phyloP scores from a whole-genome alignment of 805 yeast genomes.

The Ogataea corticis region DNA sequence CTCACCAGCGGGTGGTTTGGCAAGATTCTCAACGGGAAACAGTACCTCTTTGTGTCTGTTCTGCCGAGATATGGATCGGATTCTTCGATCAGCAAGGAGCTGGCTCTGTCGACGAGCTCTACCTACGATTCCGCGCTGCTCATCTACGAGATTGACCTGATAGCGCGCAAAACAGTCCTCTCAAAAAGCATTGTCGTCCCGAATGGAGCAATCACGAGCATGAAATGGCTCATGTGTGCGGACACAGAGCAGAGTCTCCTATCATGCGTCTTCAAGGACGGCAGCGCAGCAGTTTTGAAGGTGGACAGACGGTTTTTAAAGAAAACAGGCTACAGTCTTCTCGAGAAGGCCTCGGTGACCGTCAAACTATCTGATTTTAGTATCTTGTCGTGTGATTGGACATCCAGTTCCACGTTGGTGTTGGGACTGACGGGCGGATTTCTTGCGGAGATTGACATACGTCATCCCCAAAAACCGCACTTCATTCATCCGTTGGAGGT shows the following conservation, averaged over 20 bases:
- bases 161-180: constrained; percentile 5
- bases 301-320: constrained; percentile 18
- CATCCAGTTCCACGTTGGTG: constrained; percentile 24
- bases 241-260: constrained; percentile 18
- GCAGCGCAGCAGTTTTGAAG: constrained; percentile 26
- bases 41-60: constrained; percentile 31
- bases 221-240: constrained; percentile 28
- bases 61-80: constrained; percentile 11
- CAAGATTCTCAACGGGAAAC: constrained; percentile 15
- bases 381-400: constrained; percentile 30
- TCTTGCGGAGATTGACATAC: constrained; percentile 29
- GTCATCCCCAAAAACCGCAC: constrained; percentile 18
- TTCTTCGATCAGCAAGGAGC: constrained; percentile 16
- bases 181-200: constrained; percentile 21
- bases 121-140: constrained; percentile 24
- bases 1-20: constrained; percentile 29
- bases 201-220: constrained; percentile 26
- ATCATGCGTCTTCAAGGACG: constrained; percentile 32
- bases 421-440: constrained; percentile 32
- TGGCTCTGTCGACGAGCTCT: constrained; percentile 15
- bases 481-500: constrained; percentile 26
- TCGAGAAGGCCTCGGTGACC: constrained; percentile 20
- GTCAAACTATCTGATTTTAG: constrained; percentile 20
- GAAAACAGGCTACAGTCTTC: constrained; percentile 7
- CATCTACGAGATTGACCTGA: constrained; percentile 22